Conservation (phyloP, 192 early-diverging fungal genomes). For the Phycomyces nitens region DNA sequence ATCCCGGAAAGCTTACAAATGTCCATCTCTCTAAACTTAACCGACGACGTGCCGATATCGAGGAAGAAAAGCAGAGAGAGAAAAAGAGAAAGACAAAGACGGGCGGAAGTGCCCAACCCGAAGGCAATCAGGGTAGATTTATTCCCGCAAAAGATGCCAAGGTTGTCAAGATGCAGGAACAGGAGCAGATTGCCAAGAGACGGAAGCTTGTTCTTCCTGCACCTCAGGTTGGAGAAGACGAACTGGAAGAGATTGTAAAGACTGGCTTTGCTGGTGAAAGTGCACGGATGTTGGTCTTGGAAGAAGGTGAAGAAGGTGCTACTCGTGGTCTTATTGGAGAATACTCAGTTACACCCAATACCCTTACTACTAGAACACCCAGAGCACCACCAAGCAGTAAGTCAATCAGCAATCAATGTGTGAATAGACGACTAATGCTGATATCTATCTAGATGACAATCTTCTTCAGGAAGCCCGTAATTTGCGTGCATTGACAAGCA, state of each 20-base stretch:
- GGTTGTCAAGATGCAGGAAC: constrained; percentile 59
- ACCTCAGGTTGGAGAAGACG: constrained; percentile 87
- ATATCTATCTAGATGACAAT: constrained; percentile 47
- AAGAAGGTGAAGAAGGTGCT: constrained; percentile 47
- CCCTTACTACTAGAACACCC: constrained; percentile 64
- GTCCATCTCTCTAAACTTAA: constrained; percentile 80
- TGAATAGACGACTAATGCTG: too few relatives aligned
- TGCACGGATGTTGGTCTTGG: constrained; percentile 66
- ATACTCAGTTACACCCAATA: constrained; percentile 57
- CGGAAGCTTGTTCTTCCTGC: constrained; percentile 78
- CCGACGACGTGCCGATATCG: constrained; percentile 78
- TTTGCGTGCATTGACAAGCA: constrained; percentile 65
- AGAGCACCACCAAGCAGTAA: constrained; percentile 41
- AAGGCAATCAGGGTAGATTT: constrained; percentile 56
- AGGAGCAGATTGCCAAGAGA: constrained; percentile 70
- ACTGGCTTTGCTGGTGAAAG: constrained; percentile 79
- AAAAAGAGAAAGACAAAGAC: constrained; percentile 68
- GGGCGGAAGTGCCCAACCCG: constrained; percentile 42
- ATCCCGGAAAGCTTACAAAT: constrained; percentile 61
- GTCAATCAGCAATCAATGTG: too few relatives aligned
- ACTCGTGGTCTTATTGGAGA: constrained; percentile 69
- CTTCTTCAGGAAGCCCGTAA: constrained; percentile 81
- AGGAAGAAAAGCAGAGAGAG: constrained; percentile 80
- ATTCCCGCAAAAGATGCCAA: constrained; percentile 53
- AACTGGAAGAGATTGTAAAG: constrained; percentile 90